Percentiles rank a stretch among this genome's conserved stretches.
Conservation (phyloP, 1,284 basidiomycete genomes). For the Cryptococcus neoformans region DNA sequence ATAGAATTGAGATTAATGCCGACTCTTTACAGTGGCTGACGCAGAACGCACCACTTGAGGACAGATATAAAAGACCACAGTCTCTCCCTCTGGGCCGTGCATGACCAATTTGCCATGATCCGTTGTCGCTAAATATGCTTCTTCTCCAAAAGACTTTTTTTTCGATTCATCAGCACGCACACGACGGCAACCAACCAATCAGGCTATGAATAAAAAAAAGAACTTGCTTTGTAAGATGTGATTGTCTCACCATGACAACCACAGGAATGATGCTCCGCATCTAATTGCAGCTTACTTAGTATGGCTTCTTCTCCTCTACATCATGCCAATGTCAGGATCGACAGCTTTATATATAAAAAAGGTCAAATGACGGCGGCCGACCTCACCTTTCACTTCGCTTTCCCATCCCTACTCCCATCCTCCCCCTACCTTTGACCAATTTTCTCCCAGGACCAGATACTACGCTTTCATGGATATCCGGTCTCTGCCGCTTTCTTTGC, state of each 20-base stretch:
- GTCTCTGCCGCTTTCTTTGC: too few relatives aligned
- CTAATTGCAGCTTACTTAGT: constrained; percentile 6
- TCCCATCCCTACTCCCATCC: not conserved
- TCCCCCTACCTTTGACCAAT: constrained; percentile 1
- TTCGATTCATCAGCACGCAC: not conserved
- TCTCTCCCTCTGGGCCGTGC: constrained; percentile 15
- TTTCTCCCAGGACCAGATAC: not conserved
- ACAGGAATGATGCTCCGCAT: constrained; percentile 16
- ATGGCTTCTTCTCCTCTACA: constrained; percentile 5
- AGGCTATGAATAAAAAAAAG: not conserved
- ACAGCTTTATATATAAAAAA: not conserved
- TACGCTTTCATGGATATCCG: too few relatives aligned
- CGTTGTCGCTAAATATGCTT: constrained; percentile 30
- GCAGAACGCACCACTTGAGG: constrained; percentile 20
- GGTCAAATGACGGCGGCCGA: not conserved
- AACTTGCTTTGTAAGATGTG: constrained; percentile 27
- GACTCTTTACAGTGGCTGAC: not conserved
- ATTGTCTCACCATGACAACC: constrained; percentile 31
- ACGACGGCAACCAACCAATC: too few relatives aligned
- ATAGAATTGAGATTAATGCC: not conserved
- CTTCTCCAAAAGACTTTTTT: constrained; percentile 14
- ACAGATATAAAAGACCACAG: constrained; percentile 23
- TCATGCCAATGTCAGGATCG: not conserved
- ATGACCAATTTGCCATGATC: constrained; percentile 39
- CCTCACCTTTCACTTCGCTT: not conserved